Evolutionary conservation across 495 filamentous ascomycete genomes (phyloP), one percentile per base, ranked within the genome.

Genomic region (Aspergillus olivimuriae): DNA sequence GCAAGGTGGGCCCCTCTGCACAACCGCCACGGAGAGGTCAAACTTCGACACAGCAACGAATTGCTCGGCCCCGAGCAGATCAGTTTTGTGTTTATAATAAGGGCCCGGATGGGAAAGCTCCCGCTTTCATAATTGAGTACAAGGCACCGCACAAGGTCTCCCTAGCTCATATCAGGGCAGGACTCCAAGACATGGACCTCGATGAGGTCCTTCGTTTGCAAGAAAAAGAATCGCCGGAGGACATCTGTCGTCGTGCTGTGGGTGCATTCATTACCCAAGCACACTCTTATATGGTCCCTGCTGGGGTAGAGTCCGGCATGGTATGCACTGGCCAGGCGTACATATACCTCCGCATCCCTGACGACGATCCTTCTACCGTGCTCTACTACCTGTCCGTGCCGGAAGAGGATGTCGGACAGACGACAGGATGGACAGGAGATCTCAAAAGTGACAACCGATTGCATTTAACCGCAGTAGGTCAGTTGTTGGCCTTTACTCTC

Each of bases 141-240:
- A 70, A 71, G 51, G 52, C 67, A 17, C 68, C 68, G n/a, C 62
- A 73, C 39, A 69, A 70, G 50, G 39, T 74, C 4, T 43, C 56
- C 14, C 41, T 58, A 0, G 41, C 41, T 11, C 31, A 57, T 23
- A 48, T 62, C 21, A 44, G 21, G n/a, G n/a, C n/a, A n/a, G n/a
- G n/a, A n/a, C n/a, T n/a, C n/a, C n/a, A n/a, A n/a, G n/a, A n/a
- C n/a, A 57, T 60, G 47, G 48, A 60, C 2, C 47, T 52, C 14
- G 57, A 54, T 31, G 22, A 45, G 30, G 44, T 51, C 2, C 18
- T 61, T 3, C 34, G n/a, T 11, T 32, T 15, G 5, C 23, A 46
- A 6, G 17, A 55, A 24, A 31, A 36, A 1, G 51, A 57, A 23
- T 34, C 30, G 4, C 41, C 40, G 0, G 44, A 52, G 17, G 39